Conservation (phyloP, 2,329 filamentous ascomycete genomes). For the Fusarium circinatum region DNA sequence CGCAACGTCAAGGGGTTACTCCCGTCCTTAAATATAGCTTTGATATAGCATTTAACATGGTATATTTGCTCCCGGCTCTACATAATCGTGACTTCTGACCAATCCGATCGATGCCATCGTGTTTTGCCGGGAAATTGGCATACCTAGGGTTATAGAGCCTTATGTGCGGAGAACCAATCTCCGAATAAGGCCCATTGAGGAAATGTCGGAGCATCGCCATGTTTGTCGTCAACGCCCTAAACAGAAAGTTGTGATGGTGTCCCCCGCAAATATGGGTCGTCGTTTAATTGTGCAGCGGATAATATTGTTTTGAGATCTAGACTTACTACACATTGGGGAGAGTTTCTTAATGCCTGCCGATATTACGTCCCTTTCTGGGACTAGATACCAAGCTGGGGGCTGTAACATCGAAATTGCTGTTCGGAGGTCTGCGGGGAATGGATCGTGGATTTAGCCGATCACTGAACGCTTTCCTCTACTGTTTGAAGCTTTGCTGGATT, state of each 20-base stretch:
- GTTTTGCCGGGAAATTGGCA: slow-evolving; percentile 4
- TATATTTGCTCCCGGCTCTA: background rate
- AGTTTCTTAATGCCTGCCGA: background rate
- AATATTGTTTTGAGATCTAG: background rate
- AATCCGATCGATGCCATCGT: background rate
- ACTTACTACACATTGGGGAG: background rate
- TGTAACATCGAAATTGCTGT: background rate
- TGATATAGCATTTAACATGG: background rate
- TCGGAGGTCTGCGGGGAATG: background rate
- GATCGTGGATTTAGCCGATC: background rate
- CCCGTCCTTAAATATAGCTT: slow-evolving; percentile 6
- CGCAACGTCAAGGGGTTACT: background rate
- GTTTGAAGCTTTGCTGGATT: too few species aligned
- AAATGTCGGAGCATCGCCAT: slow-evolving; percentile 25
- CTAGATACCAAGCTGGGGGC: background rate
- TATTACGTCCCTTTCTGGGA: background rate
- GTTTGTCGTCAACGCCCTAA: background rate
- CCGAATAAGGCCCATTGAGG: slow-evolving; percentile 19
- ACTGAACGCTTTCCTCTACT: background rate
- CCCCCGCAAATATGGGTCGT: background rate
- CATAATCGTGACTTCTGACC: background rate
- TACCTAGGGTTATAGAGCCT: background rate
- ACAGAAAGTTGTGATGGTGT: background rate
- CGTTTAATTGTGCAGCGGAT: background rate
- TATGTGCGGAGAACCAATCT: slow-evolving; percentile 23